These are phyloP conservation scores for Phytopythium delawarense DNA, from an alignment of 352 stramenopile genomes.

Conservation along the genomic window DNA sequence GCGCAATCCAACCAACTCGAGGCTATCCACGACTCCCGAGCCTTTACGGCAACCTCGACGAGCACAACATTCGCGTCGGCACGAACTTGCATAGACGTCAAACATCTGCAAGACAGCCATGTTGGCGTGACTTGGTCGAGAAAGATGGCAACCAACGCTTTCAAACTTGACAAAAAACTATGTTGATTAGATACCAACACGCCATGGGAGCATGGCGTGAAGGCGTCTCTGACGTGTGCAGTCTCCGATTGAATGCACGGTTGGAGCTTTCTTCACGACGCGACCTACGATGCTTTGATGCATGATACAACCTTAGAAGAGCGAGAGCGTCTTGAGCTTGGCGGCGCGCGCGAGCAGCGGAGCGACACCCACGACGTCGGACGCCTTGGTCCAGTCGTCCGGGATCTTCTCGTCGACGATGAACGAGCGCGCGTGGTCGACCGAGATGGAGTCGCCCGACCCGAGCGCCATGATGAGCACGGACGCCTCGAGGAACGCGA, in stretches of 20 bases:
- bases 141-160: too few species aligned
- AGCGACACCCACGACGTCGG: slow-evolving; percentile 12
- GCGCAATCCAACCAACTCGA: not conserved
- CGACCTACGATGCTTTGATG: not conserved
- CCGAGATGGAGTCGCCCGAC: slow-evolving; percentile 17
- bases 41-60: not conserved
- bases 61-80: too few species aligned
- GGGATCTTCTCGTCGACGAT: slow-evolving; percentile 30
- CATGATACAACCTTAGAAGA: slow-evolving; percentile 5
- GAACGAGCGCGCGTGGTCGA: slow-evolving; percentile 26
- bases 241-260: not conserved
- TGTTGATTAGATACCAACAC: too few species aligned
- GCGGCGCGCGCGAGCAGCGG: slow-evolving; percentile 15
- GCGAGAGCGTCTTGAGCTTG: slow-evolving; percentile 20
- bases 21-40: not conserved
- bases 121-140: too few species aligned
- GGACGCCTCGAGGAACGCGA: slow-evolving; percentile 20
- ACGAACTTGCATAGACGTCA: too few species aligned
- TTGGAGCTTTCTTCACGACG: not conserved
- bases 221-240: not conserved
- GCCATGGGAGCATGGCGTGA: not conserved
- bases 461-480: slow-evolving; percentile 20
- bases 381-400: slow-evolving; percentile 14
- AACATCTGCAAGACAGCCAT: too few species aligned
- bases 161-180: too few species aligned